Evolutionary conservation across 768 basidiomycete species (phyloP), one percentile per base, ranked within the genome.

Genomic region (Neoboletus subvelutipes): DNA sequence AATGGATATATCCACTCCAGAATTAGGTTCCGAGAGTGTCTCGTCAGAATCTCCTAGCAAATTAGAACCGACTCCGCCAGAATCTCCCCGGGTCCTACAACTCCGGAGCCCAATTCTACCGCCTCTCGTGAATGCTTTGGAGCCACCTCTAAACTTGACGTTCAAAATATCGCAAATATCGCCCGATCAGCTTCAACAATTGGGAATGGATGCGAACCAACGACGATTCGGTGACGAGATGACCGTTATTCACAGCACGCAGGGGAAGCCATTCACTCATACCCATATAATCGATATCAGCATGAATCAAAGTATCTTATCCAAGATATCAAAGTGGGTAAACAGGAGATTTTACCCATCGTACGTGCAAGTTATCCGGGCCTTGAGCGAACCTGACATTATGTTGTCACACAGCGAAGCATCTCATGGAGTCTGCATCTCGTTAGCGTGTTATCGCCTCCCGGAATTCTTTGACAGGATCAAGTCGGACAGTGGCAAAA

Each of bases 371-470:
- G 22, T 50, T 41, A 15, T 56, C 45, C 24, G 9, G 29, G 11
- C 9, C 24, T 54, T n/a, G 26, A 37, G 28, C 22, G 28, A 40
- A 45, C 31, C 17, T 59, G 34, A 62, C 34, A 9, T 39, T 9
- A 24, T 34, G 12, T 50, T 34, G 2, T 42, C n/a, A 10, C 10
- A 9, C 43, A 78, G 79, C 24, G 66, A 75, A 42, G 50, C 78
- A 24, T 47, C 64, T 31, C 54, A 64, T 17, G 75, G 74, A 39
- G 63, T 78, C 24, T 83, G 81, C 51, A 58, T 82, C 26, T 79
- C 79, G 3, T 62, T 84, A 29, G 77, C 69, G 5, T 81, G 79
- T 49, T 83, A 78, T 68, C 68, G 64, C 33, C 70, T 69, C 41
- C 57, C 62, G 8, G 69, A 68, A 13, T 18, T 70, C n/a, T 59